Conservation (phyloP, 495 filamentous ascomycete genomes). For the Podospora australis region DNA sequence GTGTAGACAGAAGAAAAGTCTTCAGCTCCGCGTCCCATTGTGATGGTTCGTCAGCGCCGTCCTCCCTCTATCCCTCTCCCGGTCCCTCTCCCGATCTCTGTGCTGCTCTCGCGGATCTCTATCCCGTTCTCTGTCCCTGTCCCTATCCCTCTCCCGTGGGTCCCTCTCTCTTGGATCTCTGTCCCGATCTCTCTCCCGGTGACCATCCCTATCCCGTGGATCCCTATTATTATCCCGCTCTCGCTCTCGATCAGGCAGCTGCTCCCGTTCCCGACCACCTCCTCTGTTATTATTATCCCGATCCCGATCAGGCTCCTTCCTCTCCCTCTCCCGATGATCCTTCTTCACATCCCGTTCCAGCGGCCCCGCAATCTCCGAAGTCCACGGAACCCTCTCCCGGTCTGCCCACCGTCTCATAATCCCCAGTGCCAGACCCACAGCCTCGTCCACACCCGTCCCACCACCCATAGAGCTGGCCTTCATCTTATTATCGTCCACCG, state of each 20-base stretch:
- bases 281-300: slow-evolving; percentile 5
- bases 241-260: slow-evolving; percentile 11
- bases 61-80: background rate
- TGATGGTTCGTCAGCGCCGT: background rate
- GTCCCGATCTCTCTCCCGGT: background rate
- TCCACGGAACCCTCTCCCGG: slow-evolving; percentile 28
- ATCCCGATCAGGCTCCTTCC: slow-evolving; percentile 6
- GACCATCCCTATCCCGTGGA: background rate
- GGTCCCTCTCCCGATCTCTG: background rate
- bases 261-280: slow-evolving; percentile 5
- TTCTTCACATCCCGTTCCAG: slow-evolving; percentile 9
- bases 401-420: slow-evolving; percentile 27
- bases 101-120: background rate
- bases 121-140: slow-evolving; percentile 1
- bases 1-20: too few relatives aligned
- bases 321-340: slow-evolving; percentile 3
- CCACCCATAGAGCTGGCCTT: slow-evolving; percentile 5
- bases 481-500: slow-evolving; percentile 20
- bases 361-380: slow-evolving; percentile 3
- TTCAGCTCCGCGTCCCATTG: too few relatives aligned
- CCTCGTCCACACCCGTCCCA: slow-evolving; percentile 28
- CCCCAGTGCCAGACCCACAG: slow-evolving; percentile 16
- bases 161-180: too few relatives aligned
- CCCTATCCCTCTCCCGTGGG: slow-evolving; percentile 1
- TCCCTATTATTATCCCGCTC: slow-evolving; percentile 10